phyloP scores from a whole-genome alignment of 164 flowering plant species.

The Chimonanthus praecox region DNA sequence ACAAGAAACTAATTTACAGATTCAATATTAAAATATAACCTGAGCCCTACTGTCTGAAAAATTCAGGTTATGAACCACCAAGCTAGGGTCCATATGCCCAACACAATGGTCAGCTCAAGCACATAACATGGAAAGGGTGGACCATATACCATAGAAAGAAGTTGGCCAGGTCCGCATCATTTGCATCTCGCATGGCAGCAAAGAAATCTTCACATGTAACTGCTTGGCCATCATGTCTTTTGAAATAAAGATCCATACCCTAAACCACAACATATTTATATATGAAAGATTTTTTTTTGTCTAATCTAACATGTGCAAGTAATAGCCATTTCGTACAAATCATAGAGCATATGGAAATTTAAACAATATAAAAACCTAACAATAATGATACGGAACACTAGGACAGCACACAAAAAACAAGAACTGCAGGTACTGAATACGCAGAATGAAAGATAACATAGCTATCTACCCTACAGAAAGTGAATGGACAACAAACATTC shows the following conservation, averaged over 20 bases:
- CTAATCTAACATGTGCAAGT: not conserved
- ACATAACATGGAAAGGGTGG: not conserved
- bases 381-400: no score
- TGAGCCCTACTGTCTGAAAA: no score
- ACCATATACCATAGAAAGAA: conserved; percentile 59
- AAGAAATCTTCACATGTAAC: conserved; percentile 97
- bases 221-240: conserved; percentile 99
- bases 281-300: not conserved
- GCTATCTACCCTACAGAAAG: no score
- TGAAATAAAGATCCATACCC: conserved; percentile 97
- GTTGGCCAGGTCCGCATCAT: conserved; percentile 75
- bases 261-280: conserved; percentile 17
- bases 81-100: not conserved
- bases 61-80: not conserved
- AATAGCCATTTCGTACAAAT: no score
- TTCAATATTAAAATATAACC: no score
- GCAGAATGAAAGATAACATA: no score
- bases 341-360: no score
- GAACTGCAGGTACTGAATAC: no score
- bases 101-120: not conserved
- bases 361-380: no score
- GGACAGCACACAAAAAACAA: no score
- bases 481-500: no score
- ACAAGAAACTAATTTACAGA: no score
- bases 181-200: conserved; percentile 98